These are phyloP conservation scores for Fusarium irregulare DNA, from an alignment of 2,329 filamentous ascomycete genomes.

Conservation along the genomic window DNA sequence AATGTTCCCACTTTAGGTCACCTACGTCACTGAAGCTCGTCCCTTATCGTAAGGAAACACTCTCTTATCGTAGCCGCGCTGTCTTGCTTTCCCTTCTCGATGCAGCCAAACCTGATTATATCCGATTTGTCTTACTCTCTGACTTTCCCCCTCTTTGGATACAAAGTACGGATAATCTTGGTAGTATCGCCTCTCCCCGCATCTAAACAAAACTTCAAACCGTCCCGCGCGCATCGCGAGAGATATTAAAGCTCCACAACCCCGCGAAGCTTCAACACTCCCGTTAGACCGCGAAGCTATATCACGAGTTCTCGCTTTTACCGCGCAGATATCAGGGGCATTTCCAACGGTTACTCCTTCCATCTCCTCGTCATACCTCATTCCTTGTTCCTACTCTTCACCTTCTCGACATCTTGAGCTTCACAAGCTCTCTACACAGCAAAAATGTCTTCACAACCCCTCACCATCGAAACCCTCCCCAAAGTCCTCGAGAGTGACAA, in stretches of 20 bases:
- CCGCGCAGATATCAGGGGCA: background rate
- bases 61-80: conserved; percentile 47
- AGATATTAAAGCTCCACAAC: background rate
- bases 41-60: conserved; percentile 33
- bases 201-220: background rate
- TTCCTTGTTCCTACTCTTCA: background rate
- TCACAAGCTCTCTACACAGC: conserved; percentile 7
- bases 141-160: background rate
- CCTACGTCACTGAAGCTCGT: conserved; percentile 45
- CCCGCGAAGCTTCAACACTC: conserved; percentile 3
- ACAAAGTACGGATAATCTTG: background rate
- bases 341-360: background rate
- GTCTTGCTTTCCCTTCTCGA: background rate
- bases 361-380: background rate
- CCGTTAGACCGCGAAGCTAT: background rate
- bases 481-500: conserved; percentile 75
- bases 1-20: conserved; percentile 15
- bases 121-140: conserved; percentile 10
- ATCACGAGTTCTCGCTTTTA: background rate
- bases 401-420: conserved; percentile 1
- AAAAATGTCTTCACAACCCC: conserved; percentile 47
- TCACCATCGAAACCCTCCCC: conserved; percentile 74
- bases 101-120: conserved; percentile 15
- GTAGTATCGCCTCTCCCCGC: background rate
- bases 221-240: conserved; percentile 9